Percentiles rank a stretch among this genome's conserved stretches.
phyloP scores from a whole-genome alignment of 2,329 filamentous ascomycete species.

The Penicillium sclerotiorum region DNA sequence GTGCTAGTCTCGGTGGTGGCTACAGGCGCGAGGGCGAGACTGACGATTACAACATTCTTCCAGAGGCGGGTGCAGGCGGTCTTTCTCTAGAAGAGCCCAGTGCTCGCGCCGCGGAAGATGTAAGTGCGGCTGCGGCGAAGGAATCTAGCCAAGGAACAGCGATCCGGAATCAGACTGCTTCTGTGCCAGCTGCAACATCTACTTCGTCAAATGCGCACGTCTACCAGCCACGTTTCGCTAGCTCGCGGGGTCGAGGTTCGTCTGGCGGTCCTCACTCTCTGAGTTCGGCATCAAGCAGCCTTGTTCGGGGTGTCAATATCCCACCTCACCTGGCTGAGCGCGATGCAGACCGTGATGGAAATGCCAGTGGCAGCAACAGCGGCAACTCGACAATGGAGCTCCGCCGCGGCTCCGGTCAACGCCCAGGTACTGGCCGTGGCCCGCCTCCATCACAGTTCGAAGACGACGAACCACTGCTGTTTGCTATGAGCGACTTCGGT shows the following conservation, averaged over 20 bases:
- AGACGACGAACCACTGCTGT: constrained; percentile 49
- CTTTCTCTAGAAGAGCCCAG: constrained; percentile 21
- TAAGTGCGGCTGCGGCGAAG: constrained; percentile 8
- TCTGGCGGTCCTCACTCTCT: constrained; percentile 42
- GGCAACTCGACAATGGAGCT: constrained; percentile 38
- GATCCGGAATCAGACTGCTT: constrained; percentile 22
- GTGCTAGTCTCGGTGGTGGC: constrained; percentile 50
- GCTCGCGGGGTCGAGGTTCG: constrained; percentile 41
- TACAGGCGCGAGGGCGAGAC: constrained; percentile 41
- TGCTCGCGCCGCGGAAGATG: constrained; percentile 10
- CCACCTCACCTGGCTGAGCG: constrained; percentile 37
- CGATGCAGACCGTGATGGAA: constrained; percentile 42
- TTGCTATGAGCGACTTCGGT: constrained; percentile 51
- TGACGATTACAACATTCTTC: constrained; percentile 22
- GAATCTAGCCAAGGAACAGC: constrained; percentile 22
- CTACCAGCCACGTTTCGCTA: constrained; percentile 43
- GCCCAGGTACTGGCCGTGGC: constrained; percentile 37
- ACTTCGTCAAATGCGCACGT: constrained; percentile 35
- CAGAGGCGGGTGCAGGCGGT: neutral
- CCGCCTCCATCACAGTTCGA: constrained; percentile 37
- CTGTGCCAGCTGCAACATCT: constrained; percentile 31
- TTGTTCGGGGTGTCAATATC: constrained; percentile 38
- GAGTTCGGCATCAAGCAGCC: constrained; percentile 44
- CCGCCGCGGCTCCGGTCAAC: constrained; percentile 38
- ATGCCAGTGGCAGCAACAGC: constrained; percentile 45